phyloP scores from a whole-genome alignment of 257 asterid species.

The Solanum clarkiae region DNA sequence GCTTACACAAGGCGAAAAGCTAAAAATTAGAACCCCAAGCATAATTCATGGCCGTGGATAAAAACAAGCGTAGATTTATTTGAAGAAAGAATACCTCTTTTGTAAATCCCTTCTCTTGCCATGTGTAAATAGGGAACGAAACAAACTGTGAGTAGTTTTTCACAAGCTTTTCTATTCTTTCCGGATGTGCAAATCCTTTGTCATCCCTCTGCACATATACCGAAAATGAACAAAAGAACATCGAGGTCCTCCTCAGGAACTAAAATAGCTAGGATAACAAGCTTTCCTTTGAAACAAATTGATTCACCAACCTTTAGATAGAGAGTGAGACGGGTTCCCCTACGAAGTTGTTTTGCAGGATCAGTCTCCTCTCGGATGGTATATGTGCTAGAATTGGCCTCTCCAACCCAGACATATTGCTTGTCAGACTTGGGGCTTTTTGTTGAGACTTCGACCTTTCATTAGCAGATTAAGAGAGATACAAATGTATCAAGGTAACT shows the following conservation, averaged over 20 bases:
- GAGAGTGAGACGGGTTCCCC: constrained; percentile 95
- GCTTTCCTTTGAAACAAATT: neutral
- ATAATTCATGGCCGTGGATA: neutral
- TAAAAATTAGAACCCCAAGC: neutral
- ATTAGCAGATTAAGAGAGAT: constrained; percentile 2
- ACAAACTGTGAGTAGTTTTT: constrained; percentile 90
- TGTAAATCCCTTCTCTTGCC: constrained; percentile 95
- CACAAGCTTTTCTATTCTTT: constrained; percentile 75
- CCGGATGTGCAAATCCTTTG: constrained; percentile 94
- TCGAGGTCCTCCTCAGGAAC: neutral
- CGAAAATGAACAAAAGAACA: neutral
- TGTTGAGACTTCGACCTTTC: constrained; percentile 93
- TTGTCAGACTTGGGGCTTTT: constrained; percentile 93
- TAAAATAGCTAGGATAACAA: neutral
- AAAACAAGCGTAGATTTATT: neutral
- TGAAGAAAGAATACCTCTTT: constrained; percentile 53
- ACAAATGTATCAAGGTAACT: neutral
- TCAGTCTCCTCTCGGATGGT: constrained; percentile 89
- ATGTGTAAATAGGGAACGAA: constrained; percentile 94
- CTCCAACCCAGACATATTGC: constrained; percentile 98
- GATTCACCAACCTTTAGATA: constrained; percentile 57
- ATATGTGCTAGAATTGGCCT: constrained; percentile 83
- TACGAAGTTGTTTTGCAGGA: constrained; percentile 69
- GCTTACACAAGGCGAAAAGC: neutral
- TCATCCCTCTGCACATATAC: constrained; percentile 60